Evolutionary conservation across 805 yeast genomes (phyloP), one percentile per base, ranked within the genome.

Genomic region (Metschnikowia vanudenii): DNA sequence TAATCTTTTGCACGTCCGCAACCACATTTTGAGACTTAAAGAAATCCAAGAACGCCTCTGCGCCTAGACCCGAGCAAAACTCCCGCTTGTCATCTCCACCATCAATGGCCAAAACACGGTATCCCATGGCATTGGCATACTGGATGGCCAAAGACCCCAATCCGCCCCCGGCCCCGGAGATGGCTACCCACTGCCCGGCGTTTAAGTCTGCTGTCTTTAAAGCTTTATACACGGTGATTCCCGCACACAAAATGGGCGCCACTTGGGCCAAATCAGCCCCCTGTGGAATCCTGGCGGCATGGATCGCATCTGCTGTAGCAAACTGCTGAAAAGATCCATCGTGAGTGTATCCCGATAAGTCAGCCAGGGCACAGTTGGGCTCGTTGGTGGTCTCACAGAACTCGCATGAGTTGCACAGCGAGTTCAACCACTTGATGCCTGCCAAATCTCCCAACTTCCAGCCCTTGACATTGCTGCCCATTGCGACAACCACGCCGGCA

Each of bases 261-360:
- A 81, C 78, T 54, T 73, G 75, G 45, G 92, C 90, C 58, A 88
- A 78, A 63, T 88, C 91, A 35, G 86, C 72, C 49, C 83, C 85
- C 59, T 76, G 61, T 49, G 95, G 91, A 59, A 88, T 81, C 57
- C 77, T 74, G 35, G 95, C 95, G 34, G 94, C 95, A 63, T 88
- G 95, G 47, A 84, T 78, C 35, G 92, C 94, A 67, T 87, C 91
- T 35, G 92, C 96, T 37, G 92, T 82, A 44, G 90, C 90, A 67
- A 87, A 88, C 71, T 88, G 88, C 71, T 88, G 96, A 84, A 88
- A 87, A 30, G 95, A 82, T 57, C 96, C 96, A 67, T 89, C 92
- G 62, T 84, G 90, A 37, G 91, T 84, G 81, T 85, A 88, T 60
- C 96, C 96, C 18, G 92, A 64, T 49, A 64, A 59, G 50, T 78